phyloP scores from a whole-genome alignment of 345 rosid genomes.

The Turnera subulata region DNA sequence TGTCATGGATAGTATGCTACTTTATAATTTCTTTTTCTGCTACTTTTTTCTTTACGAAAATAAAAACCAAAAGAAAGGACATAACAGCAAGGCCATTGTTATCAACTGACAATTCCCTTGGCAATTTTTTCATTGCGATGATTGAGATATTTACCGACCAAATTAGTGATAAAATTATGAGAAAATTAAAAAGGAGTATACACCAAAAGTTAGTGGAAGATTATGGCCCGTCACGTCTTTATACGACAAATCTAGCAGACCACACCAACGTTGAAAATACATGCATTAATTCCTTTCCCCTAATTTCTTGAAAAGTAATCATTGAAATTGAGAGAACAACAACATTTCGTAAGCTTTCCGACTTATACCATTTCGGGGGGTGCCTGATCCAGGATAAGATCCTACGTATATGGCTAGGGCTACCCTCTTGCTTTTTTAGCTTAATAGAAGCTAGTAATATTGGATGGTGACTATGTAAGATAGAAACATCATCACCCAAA shows the following conservation, averaged over 20 bases:
- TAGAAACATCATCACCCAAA: constrained; percentile 13
- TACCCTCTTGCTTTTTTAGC: not conserved
- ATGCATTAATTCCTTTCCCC: not conserved
- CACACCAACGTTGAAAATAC: not conserved
- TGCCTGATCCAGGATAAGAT: not conserved
- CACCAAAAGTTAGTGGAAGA: too few relatives aligned
- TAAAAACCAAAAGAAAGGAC: not conserved
- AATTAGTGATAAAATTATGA: too few relatives aligned
- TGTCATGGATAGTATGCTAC: too few relatives aligned
- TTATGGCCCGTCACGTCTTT: constrained; percentile 2
- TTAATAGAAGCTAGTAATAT: not conserved
- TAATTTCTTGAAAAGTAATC: constrained; percentile 4
- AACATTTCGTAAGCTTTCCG: not conserved
- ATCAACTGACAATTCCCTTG: not conserved
- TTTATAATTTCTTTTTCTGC: too few relatives aligned
- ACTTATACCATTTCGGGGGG: not conserved
- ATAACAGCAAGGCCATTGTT: not conserved
- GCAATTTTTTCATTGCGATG: constrained; percentile 5
- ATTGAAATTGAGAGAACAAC: constrained; percentile 9
- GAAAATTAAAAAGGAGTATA: too few relatives aligned
- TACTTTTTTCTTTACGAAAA: not conserved
- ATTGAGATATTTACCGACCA: constrained; percentile 32
- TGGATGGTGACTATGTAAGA: constrained; percentile 15
- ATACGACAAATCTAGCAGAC: not conserved
- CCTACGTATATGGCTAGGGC: not conserved